Evolutionary conservation across 2,329 filamentous ascomycete species (phyloP).

Genomic region (Aplosporella prunicola): DNA sequence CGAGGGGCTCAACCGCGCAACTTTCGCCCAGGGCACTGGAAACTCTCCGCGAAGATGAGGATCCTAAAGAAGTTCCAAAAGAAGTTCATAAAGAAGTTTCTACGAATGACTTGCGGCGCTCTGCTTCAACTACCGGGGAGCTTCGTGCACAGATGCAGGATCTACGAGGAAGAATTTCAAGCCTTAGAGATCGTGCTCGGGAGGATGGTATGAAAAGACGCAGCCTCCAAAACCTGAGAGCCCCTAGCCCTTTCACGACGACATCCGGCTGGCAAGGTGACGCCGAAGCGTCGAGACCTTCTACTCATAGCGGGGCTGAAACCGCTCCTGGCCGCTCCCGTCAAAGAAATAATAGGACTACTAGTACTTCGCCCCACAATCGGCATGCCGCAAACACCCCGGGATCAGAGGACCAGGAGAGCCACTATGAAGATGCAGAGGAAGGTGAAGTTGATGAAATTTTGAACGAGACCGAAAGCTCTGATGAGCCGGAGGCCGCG

Average conservation of each 20-base stretch:
- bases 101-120: slow-evolving; percentile 43
- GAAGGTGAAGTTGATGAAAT: slow-evolving; percentile 17
- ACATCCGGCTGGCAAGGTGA: too few relatives aligned
- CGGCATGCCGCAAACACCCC: too few relatives aligned
- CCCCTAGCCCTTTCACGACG: slow-evolving; percentile 72
- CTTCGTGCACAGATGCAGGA: slow-evolving; percentile 79
- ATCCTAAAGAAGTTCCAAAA: slow-evolving; percentile 15
- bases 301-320: too few relatives aligned
- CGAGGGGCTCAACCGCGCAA: slow-evolving; percentile 22
- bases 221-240: slow-evolving; percentile 66
- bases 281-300: too few relatives aligned
- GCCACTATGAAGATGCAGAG: slow-evolving; percentile 19
- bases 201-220: slow-evolving; percentile 69
- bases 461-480: slow-evolving; percentile 3
- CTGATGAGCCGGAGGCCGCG: slow-evolving; percentile 13
- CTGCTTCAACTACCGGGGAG: slow-evolving; percentile 61
- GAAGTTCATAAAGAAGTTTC: too few relatives aligned
- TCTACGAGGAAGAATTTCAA: slow-evolving; percentile 76
- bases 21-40: slow-evolving; percentile 34
- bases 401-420: slow-evolving; percentile 11
- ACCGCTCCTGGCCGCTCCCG: too few relatives aligned
- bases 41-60: slow-evolving; percentile 33
- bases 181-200: slow-evolving; percentile 64
- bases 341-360: too few relatives aligned
- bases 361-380: too few relatives aligned